Conservation (phyloP, 2,329 filamentous ascomycete genomes). For the Hysterium pulicare region DNA sequence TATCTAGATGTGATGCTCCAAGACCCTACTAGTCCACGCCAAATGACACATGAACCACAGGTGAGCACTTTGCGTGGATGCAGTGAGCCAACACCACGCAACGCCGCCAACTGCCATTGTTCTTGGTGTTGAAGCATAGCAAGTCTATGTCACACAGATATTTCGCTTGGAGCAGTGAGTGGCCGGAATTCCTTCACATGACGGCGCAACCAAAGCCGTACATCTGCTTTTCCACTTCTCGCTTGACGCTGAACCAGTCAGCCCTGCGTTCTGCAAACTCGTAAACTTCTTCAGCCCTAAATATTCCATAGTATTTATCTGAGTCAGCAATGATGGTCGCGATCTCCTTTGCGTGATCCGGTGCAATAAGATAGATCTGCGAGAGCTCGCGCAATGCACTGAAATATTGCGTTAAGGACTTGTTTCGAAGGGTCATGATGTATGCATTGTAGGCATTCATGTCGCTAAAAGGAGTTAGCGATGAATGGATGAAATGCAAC, state of each 20-base stretch:
- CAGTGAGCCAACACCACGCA: too few relatives aligned
- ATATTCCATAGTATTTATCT: conserved; percentile 86
- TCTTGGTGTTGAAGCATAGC: too few relatives aligned
- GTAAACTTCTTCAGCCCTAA: conserved; percentile 93
- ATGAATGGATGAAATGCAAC: neutral
- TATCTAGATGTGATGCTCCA: too few relatives aligned
- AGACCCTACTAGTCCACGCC: too few relatives aligned
- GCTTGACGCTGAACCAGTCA: conserved; percentile 90
- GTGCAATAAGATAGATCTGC: conserved; percentile 92
- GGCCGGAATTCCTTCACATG: conserved; percentile 64
- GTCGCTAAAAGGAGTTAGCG: conserved; percentile 57
- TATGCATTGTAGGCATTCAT: conserved; percentile 93
- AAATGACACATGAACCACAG: too few relatives aligned
- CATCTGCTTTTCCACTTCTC: conserved; percentile 91
- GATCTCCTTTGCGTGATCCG: conserved; percentile 85
- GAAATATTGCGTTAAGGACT: conserved; percentile 84
- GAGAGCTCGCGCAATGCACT: conserved; percentile 84
- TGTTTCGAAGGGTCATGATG: conserved; percentile 75
- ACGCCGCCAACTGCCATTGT: too few relatives aligned
- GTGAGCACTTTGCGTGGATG: too few relatives aligned
- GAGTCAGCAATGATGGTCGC: conserved; percentile 91
- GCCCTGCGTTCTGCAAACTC: conserved; percentile 92
- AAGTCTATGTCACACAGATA: too few relatives aligned
- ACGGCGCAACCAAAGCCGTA: conserved; percentile 85
- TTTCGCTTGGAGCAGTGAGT: neutral